phyloP scores from a whole-genome alignment of 805 yeast genomes.

The Candida ovalis region DNA sequence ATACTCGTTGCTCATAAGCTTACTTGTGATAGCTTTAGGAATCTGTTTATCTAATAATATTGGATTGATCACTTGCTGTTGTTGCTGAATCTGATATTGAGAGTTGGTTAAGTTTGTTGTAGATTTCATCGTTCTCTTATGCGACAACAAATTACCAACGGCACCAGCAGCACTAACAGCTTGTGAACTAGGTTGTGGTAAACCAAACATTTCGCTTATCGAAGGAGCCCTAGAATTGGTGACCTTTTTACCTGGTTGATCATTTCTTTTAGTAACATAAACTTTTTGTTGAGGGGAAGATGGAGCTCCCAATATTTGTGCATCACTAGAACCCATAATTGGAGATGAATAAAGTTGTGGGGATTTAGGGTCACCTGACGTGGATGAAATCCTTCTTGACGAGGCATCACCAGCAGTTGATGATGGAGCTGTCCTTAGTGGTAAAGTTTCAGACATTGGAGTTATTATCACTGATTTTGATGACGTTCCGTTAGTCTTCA shows the following conservation, averaged over 20 bases:
- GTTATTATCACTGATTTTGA: constrained; percentile 13
- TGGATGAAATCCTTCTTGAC: neutral
- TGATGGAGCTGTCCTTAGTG: constrained; percentile 16
- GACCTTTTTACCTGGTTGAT: constrained; percentile 6
- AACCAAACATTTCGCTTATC: constrained; percentile 24
- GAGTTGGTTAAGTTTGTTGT: constrained; percentile 12
- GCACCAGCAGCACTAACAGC: constrained; percentile 36
- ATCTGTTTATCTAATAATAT: constrained; percentile 29
- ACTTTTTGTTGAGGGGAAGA: constrained; percentile 1
- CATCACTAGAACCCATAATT: neutral
- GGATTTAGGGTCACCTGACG: neutral
- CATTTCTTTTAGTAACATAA: neutral
- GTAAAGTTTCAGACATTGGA: constrained; percentile 2
- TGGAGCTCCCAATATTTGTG: neutral
- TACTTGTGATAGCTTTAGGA: constrained; percentile 27
- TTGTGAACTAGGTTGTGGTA: constrained; percentile 30
- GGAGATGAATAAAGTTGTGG: neutral
- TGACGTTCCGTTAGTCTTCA: constrained; percentile 15
- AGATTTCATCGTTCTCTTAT: constrained; percentile 24
- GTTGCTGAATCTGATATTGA: constrained; percentile 24
- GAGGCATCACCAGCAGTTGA: constrained; percentile 11
- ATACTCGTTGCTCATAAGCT: constrained; percentile 29
- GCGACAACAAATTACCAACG: constrained; percentile 29
- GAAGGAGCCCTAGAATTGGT: constrained; percentile 21
- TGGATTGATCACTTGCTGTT: constrained; percentile 31